These are phyloP conservation scores for Castanopsis chinensis DNA, from an alignment of 306 rosid genomes.

Conservation along the genomic window DNA sequence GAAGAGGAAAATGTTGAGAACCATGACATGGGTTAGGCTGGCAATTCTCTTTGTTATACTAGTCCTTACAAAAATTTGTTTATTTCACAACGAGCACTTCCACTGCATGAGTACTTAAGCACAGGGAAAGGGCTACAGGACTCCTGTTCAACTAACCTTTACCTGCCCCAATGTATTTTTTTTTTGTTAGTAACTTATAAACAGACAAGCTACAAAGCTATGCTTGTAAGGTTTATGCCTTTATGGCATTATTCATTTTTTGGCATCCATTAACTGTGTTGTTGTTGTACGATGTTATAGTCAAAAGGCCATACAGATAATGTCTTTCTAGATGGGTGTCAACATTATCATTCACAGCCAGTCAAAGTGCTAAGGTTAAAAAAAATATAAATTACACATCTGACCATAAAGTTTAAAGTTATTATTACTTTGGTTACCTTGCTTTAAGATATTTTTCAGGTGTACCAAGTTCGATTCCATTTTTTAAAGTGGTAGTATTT, in stretches of 20 bases:
- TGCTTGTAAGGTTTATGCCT: slow-evolving; percentile 29
- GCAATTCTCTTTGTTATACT: slow-evolving; percentile 19
- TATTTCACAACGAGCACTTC: slow-evolving; percentile 35
- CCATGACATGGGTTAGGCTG: slow-evolving; percentile 11
- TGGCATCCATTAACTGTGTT: slow-evolving; percentile 22
- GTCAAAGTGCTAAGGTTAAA: too few relatives aligned
- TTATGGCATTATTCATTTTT: slow-evolving; percentile 25
- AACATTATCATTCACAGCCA: neutral
- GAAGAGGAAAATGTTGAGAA: slow-evolving; percentile 3
- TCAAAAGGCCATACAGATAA: slow-evolving; percentile 20
- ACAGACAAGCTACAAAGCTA: slow-evolving; percentile 23
- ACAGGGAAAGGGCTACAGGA: slow-evolving; percentile 16
- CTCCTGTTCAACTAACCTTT: slow-evolving; percentile 18
- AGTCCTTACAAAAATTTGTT: slow-evolving; percentile 23
- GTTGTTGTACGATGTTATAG: slow-evolving; percentile 25
- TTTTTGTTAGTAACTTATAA: slow-evolving; percentile 18
- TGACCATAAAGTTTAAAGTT: too few relatives aligned
- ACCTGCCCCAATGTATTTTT: slow-evolving; percentile 7
- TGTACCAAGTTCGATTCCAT: too few relatives aligned
- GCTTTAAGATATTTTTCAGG: too few relatives aligned
- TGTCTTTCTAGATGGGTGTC: slow-evolving; percentile 1
- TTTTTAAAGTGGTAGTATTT: too few relatives aligned
- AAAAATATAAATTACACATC: too few relatives aligned
- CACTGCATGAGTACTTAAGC: slow-evolving; percentile 23
- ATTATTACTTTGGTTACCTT: too few relatives aligned